Base-by-base conservation (phyloP, 441 rosid species). In the Rhodomyrtus psidioides region DNA sequence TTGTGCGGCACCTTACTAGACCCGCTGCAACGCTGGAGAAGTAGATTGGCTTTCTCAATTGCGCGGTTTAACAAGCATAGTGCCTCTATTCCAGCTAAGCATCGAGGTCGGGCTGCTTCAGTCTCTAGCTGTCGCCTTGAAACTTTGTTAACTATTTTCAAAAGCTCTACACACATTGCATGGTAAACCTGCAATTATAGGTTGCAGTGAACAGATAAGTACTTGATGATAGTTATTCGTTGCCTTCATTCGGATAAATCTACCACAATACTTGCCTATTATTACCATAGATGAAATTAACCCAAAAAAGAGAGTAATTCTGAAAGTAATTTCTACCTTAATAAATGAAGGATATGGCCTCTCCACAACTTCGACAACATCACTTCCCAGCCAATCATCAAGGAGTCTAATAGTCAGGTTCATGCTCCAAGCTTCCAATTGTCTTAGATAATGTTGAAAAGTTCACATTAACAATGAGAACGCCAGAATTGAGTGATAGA, bases 1-100 rank as follows among this genome's bases (percentile, higher is more conserved):
- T 34, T 34, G 34, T 34, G 34, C 34, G 34, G 34, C 34, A 34
- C 34, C 88, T 88, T 90, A 58, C 93, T 93, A 53, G 88, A 88
- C 79, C 90, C 92, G 15, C 91, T 85, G 70, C 94, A 91, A 49
- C 85, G 87, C 84, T 83, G 94, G 89, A 93, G 86, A 21, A 93
- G 88, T 74, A 85, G 86, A 56, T 82, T 83, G 82, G 92, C 91
- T 84, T 85, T 88, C 27, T 92, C 92, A 55, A 90, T 46, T 74
- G 91, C 65, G 7, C 3, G 53, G 17, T 83, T 88, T 86, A 92
- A 65, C 28, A 82, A 87, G 85, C 93, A 90, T 53, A 92, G 84
- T 49, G 88, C 87, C 44, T 85, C 53, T 58, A 91, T 14, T 49
- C 92, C 94, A 24, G 87, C 55, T 2, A 49, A 39, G 86, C 93